A percentile compares a stretch with the other conserved stretches of the same genome.
These are phyloP conservation scores for Colletotrichum falcatum DNA, from an alignment of 2,329 filamentous ascomycete genomes.

Conservation along the genomic window DNA sequence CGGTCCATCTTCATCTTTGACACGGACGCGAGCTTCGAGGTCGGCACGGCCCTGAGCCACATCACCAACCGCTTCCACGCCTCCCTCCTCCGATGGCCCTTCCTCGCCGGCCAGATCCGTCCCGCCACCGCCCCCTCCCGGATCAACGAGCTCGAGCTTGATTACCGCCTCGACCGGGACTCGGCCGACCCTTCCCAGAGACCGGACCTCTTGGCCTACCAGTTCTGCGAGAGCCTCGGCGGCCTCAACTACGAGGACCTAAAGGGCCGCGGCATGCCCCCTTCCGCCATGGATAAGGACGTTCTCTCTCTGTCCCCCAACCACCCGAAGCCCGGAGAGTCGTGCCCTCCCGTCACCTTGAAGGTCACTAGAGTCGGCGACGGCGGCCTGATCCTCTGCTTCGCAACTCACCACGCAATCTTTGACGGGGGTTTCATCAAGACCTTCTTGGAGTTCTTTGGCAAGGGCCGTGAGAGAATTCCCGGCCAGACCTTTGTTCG, in stretches of 20 bases:
- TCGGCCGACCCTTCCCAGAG: background rate
- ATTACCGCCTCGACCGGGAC: background rate
- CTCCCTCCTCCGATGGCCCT: slow-evolving; percentile 22
- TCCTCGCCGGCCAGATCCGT: slow-evolving; percentile 22
- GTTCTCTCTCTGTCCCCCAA: slow-evolving; percentile 23
- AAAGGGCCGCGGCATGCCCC: background rate
- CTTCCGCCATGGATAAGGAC: slow-evolving; percentile 26
- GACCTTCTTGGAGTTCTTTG: slow-evolving; percentile 30
- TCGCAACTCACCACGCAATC: slow-evolving; percentile 55
- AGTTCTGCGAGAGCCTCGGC: background rate
- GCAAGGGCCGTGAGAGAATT: background rate
- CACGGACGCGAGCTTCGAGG: background rate
- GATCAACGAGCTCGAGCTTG: slow-evolving; percentile 21
- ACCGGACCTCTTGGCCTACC: background rate
- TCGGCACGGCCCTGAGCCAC: background rate
- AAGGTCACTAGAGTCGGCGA: slow-evolving; percentile 1
- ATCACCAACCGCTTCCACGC: background rate
- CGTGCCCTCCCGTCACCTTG: slow-evolving; percentile 23
- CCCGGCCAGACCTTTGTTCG: background rate
- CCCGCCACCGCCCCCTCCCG: background rate
- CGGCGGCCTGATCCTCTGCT: slow-evolving; percentile 42
- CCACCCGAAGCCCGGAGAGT: slow-evolving; percentile 28
- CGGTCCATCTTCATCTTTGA: slow-evolving; percentile 20
- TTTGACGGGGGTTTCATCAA: slow-evolving; percentile 40
- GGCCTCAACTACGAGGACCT: background rate